phyloP scores from a whole-genome alignment of 208 protist species.

The Trypanosoma boissoni region DNA sequence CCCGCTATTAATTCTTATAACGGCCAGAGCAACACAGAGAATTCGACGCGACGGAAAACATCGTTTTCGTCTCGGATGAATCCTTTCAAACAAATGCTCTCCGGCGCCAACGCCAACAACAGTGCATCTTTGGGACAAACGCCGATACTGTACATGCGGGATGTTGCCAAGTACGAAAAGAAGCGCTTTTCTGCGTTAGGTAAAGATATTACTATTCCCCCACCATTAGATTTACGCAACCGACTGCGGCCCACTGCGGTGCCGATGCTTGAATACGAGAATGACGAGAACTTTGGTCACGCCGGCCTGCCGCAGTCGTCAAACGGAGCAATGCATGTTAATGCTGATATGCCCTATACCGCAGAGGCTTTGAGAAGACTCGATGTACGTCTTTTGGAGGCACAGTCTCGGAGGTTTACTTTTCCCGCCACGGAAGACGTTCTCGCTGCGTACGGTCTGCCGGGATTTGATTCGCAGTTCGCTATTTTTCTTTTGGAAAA shows the following conservation, averaged over 20 bases:
- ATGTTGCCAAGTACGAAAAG: conserved; percentile 14
- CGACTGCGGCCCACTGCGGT: neutral
- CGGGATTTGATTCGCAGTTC: conserved; percentile 18
- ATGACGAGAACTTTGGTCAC: no score
- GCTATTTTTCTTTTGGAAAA: conserved; percentile 15
- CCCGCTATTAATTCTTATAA: neutral
- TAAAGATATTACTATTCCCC: conserved; percentile 7
- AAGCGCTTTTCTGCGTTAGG: neutral
- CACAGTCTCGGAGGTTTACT: neutral
- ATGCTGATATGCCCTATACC: no score
- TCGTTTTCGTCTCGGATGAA: neutral
- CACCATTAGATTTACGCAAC: neutral
- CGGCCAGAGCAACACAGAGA: neutral
- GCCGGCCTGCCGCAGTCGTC: neutral
- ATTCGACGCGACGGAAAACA: neutral
- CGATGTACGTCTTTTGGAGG: no score
- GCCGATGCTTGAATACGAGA: neutral
- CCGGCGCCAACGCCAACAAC: no score
- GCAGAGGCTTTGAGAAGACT: no score
- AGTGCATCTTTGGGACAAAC: neutral
- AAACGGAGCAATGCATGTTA: no score
- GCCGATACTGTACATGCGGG: neutral
- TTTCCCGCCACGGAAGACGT: conserved; percentile 9
- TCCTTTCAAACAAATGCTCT: neutral
- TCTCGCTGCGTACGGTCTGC: neutral